These are phyloP conservation scores for Psilocybe mexicana DNA, from an alignment of 1,284 basidiomycete genomes.

Conservation along the genomic window DNA sequence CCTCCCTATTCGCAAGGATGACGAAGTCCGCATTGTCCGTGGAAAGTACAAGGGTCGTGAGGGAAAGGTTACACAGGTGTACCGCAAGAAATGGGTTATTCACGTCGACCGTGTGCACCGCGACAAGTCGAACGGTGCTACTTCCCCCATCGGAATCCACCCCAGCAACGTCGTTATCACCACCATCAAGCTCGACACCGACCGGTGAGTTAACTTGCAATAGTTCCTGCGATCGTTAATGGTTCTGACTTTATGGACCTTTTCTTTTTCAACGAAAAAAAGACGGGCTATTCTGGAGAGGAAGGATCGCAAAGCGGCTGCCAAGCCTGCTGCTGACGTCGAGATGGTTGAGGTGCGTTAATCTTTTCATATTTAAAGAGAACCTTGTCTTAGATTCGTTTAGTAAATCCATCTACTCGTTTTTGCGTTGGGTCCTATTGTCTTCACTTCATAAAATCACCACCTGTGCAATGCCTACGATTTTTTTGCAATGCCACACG, in stretches of 20 bases:
- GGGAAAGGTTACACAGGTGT: slow-evolving; percentile 96
- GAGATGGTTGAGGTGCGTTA: slow-evolving; percentile 76
- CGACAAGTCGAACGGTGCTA: slow-evolving; percentile 97
- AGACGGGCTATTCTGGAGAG: slow-evolving; percentile 82
- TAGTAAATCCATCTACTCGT: slow-evolving; percentile 8
- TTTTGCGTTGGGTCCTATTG: slow-evolving; percentile 6
- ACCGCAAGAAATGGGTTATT: slow-evolving; percentile 99
- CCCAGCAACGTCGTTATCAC: slow-evolving; percentile 97
- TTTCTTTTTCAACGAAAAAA: neutral
- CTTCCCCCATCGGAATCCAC: slow-evolving; percentile 92
- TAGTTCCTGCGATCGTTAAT: neutral
- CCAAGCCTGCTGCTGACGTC: slow-evolving; percentile 52
- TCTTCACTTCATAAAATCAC: slow-evolving; percentile 18
- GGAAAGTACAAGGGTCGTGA: slow-evolving; percentile 98
- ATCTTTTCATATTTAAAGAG: slow-evolving; percentile 7
- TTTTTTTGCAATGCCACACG: slow-evolving; percentile 18
- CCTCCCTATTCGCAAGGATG: slow-evolving; percentile 96
- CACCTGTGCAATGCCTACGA: slow-evolving; percentile 20
- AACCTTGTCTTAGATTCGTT: neutral
- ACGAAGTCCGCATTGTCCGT: slow-evolving; percentile 96
- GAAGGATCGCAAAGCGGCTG: slow-evolving; percentile 72
- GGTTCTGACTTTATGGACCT: neutral
- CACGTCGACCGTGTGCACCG: slow-evolving; percentile 97
- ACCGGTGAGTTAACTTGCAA: slow-evolving; percentile 51
- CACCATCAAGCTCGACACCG: slow-evolving; percentile 88